Conservation (phyloP, 208 protist genomes). For the Trypanosoma boissoni region DNA sequence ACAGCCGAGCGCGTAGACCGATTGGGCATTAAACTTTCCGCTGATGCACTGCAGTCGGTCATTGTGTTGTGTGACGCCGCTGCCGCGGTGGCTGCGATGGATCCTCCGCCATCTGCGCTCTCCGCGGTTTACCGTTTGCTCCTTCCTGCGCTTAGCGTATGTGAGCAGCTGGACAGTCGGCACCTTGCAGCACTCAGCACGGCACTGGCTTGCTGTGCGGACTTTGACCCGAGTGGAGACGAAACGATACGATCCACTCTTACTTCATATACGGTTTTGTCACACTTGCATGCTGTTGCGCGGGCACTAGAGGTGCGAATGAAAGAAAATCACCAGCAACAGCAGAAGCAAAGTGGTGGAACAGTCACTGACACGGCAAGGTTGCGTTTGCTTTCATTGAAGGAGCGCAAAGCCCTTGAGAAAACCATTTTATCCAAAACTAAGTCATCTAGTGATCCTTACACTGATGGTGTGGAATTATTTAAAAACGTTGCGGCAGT, state of each 20-base stretch:
- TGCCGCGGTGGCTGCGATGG: slow-evolving; percentile 28
- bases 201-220: slow-evolving; percentile 42
- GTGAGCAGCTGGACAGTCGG: slow-evolving; percentile 45
- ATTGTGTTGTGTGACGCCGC: slow-evolving; percentile 33
- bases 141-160: slow-evolving; percentile 43
- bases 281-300: slow-evolving; percentile 44
- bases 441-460: too few species aligned
- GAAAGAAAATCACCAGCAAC: too few species aligned
- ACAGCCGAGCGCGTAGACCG: slow-evolving; percentile 27
- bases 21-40: slow-evolving; percentile 30
- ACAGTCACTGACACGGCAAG: slow-evolving; percentile 1
- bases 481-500: slow-evolving; percentile 45
- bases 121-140: slow-evolving; percentile 34
- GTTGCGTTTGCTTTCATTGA: slow-evolving; percentile 42
- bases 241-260: slow-evolving; percentile 13
- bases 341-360: too few species aligned
- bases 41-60: slow-evolving; percentile 29
- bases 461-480: background rate
- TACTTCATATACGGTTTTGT: slow-evolving; percentile 39
- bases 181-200: slow-evolving; percentile 40
- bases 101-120: slow-evolving; percentile 14
- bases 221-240: slow-evolving; percentile 18
- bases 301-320: slow-evolving; percentile 47
- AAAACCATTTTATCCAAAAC: background rate
- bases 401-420: slow-evolving; percentile 39